Evolutionary conservation across 139 green algal species (phyloP), one percentile per base, ranked within the genome.

Genomic region (Chlamydomonas sp.): DNA sequence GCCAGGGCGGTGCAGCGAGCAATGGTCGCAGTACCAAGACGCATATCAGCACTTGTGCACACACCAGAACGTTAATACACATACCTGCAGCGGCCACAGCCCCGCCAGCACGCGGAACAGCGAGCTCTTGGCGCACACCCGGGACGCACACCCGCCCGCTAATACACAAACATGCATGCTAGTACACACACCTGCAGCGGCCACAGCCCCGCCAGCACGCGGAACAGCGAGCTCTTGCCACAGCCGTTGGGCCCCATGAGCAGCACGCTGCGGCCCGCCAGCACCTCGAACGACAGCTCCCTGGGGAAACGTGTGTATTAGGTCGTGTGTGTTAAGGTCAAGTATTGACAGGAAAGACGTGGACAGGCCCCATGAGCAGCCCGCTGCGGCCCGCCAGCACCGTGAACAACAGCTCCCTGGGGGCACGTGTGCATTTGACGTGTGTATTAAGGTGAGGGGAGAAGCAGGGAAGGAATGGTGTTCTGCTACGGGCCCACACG

Each of bases 181-280:
- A 49, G 31, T 49, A 49, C 31, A 15, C 91, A 62, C 68, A 94
- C 93, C 91, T 96, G 93, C 59, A 98, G 93, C 12, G 97, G 97
- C 97, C 97, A 99, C 71, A 99, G 91, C 4, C 97, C 97, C 18
- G 96, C 95, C 80, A 98, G 91, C 82, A 98, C 96, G 60, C 92
- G 84, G 90, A 97, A 95, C 49, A 98, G 93, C 12, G 91, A 96
- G 86, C 87, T 94, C 91, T 99, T 99, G 90, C 97, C 97, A 74
- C 90, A 95, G 75, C 96, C 97, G 83, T 99, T 99, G 72, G 97
- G 97, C 1, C 97, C 97, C 95, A 97, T 98, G 68, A 99, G 90
- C 89, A 99, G 92, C 16, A 98, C 90, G 63, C 88, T 95, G 20
- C 85, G 78, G 15, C 96, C 94, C 1, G 85, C 31, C 31, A 49